Evolutionary conservation across 2,329 filamentous ascomycete species (phyloP).

Genomic region (Hymenoscyphus albidus): DNA sequence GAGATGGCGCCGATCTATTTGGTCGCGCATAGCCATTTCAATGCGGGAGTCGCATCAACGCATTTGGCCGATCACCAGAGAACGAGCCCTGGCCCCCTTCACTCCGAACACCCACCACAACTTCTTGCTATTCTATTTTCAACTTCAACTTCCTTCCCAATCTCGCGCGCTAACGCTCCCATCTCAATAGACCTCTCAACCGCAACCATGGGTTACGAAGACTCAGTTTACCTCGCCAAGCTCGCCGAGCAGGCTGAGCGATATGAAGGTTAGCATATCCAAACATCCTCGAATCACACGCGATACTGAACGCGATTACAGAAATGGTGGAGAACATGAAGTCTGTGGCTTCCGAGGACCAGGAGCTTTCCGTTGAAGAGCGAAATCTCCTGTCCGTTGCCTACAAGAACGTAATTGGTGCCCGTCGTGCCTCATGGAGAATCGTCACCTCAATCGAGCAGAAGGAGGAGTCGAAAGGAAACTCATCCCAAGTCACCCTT

Average conservation of each 20-base stretch:
- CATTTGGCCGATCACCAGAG: not conserved
- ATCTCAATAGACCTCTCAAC: conserved; percentile 25
- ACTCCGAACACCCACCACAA: not conserved
- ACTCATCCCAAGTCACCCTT: conserved; percentile 79
- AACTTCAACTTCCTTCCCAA: conserved; percentile 4
- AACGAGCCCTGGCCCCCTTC: not conserved
- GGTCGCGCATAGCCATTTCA: conserved; percentile 11
- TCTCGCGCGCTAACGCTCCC: conserved; percentile 12
- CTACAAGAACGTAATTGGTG: conserved; percentile 99
- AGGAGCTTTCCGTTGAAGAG: conserved; percentile 85
- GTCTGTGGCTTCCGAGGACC: conserved; percentile 85
- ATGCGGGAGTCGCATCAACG: not conserved
- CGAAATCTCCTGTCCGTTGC: conserved; percentile 95
- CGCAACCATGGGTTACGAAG: conserved; percentile 95
- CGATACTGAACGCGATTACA: conserved; percentile 40
- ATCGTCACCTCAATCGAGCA: conserved; percentile 98
- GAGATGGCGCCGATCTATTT: not conserved
- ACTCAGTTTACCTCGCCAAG: conserved; percentile 99
- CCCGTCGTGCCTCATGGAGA: conserved; percentile 95
- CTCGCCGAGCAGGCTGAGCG: conserved; percentile 99
- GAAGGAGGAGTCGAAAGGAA: conserved; percentile 99
- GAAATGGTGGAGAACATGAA: conserved; percentile 99
- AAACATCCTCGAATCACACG: conserved; percentile 5
- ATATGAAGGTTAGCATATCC: conserved; percentile 81
- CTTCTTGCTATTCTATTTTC: not conserved